These are phyloP conservation scores for Irpex sp. DNA, from an alignment of 1,284 basidiomycete species.

Conservation along the genomic window DNA sequence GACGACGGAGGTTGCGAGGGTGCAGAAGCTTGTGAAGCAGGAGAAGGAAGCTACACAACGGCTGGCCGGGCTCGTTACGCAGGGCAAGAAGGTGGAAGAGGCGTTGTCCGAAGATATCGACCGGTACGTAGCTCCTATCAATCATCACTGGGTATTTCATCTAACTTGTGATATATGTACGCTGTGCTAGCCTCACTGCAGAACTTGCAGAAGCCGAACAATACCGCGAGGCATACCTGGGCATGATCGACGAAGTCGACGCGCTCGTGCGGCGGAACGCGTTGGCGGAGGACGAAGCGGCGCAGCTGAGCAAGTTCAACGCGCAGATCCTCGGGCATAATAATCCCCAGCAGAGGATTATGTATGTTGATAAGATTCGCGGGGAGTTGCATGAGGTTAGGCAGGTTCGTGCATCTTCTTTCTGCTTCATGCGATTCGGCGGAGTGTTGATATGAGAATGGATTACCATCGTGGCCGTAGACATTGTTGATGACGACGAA, in stretches of 20 bases:
- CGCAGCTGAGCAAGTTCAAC: slow-evolving; percentile 66
- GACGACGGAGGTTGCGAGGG: slow-evolving; percentile 21
- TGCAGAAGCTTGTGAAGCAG: slow-evolving; percentile 35
- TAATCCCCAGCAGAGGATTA: slow-evolving; percentile 71
- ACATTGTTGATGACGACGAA: slow-evolving; percentile 50
- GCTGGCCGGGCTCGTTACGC: slow-evolving; percentile 45
- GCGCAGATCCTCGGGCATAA: slow-evolving; percentile 72
- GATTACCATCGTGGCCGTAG: too few species aligned
- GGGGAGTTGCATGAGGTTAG: slow-evolving; percentile 67
- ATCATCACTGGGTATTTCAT: too few species aligned
- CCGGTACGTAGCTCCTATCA: slow-evolving; percentile 37
- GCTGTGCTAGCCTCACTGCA: slow-evolving; percentile 41
- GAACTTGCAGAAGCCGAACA: slow-evolving; percentile 56
- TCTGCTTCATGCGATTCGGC: too few species aligned
- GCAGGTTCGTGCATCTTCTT: slow-evolving; percentile 42
- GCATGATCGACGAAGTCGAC: slow-evolving; percentile 58
- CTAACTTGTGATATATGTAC: too few species aligned
- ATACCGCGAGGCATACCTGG: slow-evolving; percentile 66
- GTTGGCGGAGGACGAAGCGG: slow-evolving; percentile 69
- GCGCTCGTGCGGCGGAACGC: slow-evolving; percentile 63
- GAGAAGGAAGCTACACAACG: slow-evolving; percentile 49
- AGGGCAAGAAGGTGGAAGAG: slow-evolving; percentile 58
- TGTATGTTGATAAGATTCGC: slow-evolving; percentile 71
- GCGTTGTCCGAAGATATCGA: slow-evolving; percentile 59
- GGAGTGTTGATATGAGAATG: neutral